Evolutionary conservation across 768 basidiomycete genomes (phyloP).

Genomic region (Tricholoma matsutake): DNA sequence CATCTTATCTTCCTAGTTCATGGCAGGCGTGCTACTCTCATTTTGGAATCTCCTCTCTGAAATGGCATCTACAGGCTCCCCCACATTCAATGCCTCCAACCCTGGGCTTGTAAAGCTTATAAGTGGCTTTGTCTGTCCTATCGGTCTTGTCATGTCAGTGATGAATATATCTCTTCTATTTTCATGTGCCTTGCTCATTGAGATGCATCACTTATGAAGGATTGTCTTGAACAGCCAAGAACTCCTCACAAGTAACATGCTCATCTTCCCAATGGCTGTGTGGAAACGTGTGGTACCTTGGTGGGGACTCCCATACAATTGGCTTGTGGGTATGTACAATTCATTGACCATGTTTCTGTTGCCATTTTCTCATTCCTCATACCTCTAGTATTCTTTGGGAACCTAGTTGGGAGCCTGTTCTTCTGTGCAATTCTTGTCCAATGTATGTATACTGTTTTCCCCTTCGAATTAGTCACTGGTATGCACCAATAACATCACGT

Average conservation of each 20-base stretch:
- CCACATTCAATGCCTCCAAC: conserved; percentile 45
- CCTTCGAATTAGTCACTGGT: neutral
- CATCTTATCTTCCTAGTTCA: conserved; percentile 38
- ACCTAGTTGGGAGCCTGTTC: conserved; percentile 66
- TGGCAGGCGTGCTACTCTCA: conserved; percentile 71
- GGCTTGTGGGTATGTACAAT: conserved; percentile 54
- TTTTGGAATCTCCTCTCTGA: conserved; percentile 67
- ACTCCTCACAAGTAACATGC: conserved; percentile 73
- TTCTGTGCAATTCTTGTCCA: conserved; percentile 66
- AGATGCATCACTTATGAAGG: conserved; percentile 34
- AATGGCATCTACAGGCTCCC: conserved; percentile 58
- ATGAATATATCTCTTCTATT: neutral
- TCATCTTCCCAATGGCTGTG: conserved; percentile 73
- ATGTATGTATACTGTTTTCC: conserved; percentile 38
- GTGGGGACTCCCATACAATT: conserved; percentile 69
- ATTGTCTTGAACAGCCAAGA: conserved; percentile 71
- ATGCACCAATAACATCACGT: neutral
- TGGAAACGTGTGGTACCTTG: conserved; percentile 59
- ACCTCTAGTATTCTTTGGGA: conserved; percentile 59
- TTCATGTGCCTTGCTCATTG: neutral
- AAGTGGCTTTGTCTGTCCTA: conserved; percentile 69
- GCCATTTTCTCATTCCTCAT: neutral
- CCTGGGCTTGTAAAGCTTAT: conserved; percentile 69
- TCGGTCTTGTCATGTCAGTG: conserved; percentile 70
- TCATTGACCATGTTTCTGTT: neutral